Percentiles rank a stretch among this genome's conserved stretches.
These are phyloP conservation scores for Graphilbum ipis-grandicollis DNA, from an alignment of 2,329 filamentous ascomycete species.

Conservation along the genomic window DNA sequence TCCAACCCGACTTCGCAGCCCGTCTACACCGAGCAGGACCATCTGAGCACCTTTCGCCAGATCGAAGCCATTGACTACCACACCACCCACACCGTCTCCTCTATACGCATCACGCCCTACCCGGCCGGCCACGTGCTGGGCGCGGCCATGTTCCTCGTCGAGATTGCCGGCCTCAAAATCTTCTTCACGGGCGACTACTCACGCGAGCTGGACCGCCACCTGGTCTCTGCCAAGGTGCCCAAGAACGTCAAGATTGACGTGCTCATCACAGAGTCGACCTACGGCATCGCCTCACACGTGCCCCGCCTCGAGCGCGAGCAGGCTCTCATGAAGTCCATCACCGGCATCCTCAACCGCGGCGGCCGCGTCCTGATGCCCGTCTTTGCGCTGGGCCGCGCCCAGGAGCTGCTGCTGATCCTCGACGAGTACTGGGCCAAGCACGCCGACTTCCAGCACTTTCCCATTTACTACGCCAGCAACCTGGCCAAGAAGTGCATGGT, in stretches of 20 bases:
- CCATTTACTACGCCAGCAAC: slow-evolving; percentile 95
- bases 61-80: slow-evolving; percentile 98
- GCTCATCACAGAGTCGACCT: slow-evolving; percentile 93
- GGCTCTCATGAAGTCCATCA: slow-evolving; percentile 89
- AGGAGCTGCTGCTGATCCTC: slow-evolving; percentile 83
- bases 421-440: slow-evolving; percentile 96
- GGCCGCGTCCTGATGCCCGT: slow-evolving; percentile 89
- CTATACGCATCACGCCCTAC: slow-evolving; percentile 90
- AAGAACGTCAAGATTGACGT: slow-evolving; percentile 84
- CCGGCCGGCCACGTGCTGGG: slow-evolving; percentile 96
- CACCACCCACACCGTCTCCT: slow-evolving; percentile 92
- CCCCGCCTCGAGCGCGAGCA: slow-evolving; percentile 83
- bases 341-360: slow-evolving; percentile 74
- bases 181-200: slow-evolving; percentile 98
- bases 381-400: slow-evolving; percentile 82
- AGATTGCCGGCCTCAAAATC: slow-evolving; percentile 91
- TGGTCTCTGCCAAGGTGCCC: slow-evolving; percentile 85
- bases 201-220: slow-evolving; percentile 82
- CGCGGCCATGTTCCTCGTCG: slow-evolving; percentile 94
- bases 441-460: slow-evolving; percentile 69
- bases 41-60: slow-evolving; percentile 78
- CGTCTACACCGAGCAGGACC: slow-evolving; percentile 89
- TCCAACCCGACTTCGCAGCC: slow-evolving; percentile 49
- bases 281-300: slow-evolving; percentile 86
- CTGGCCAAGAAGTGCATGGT: slow-evolving; percentile 95